Evolutionary conservation across 2,329 filamentous ascomycete genomes (phyloP), one percentile per base, ranked within the genome.

Genomic region (Fusarium sp.): DNA sequence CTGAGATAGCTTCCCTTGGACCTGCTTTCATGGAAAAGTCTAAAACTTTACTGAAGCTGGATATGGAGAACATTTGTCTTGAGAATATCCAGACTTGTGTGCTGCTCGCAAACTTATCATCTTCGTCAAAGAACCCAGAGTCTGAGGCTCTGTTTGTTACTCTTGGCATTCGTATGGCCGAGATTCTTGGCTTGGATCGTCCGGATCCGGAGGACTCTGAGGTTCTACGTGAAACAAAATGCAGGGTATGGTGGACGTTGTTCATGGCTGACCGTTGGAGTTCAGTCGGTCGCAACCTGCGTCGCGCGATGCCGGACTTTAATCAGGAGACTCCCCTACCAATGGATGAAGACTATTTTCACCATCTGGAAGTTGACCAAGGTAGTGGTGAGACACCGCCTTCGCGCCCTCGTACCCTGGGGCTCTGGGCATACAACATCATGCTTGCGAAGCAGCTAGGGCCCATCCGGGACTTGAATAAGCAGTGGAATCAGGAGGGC

Each of bases 241-340:
- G 61, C 55, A 63, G 61, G 28, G 56, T 63, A 26, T 63, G 61
- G 61, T 63, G 61, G 55, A 63, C 61, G 3, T 36, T 60, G 7
- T 63, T 60, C 30, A 63, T 63, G 61, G 61, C 61, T 11, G 61
- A 63, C 22, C 61, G 61, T 18, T 63, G 55, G 61, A 63, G 61
- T 9, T 63, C 61, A 31, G 47, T 63, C 24, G 61, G 61, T 13
- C 60, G 60, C 18, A 60, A 60, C 33, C 60, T 62, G 20, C 60
- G 60, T 12, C 60, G 60, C 24, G 60, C 60, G 20, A 60, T 62
- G 60, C 60, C 60, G 8, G 60, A 62, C 30, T 60, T 60, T 60
- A 44, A 60, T 22, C 53, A 39, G 54, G 60, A 62, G 7, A 62
- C 54, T 48, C 60, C 60, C 4, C 54, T 62, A 15, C 60, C 60